These are phyloP conservation scores for Acmispon strigosus DNA, from an alignment of 306 rosid genomes.

Conservation along the genomic window DNA sequence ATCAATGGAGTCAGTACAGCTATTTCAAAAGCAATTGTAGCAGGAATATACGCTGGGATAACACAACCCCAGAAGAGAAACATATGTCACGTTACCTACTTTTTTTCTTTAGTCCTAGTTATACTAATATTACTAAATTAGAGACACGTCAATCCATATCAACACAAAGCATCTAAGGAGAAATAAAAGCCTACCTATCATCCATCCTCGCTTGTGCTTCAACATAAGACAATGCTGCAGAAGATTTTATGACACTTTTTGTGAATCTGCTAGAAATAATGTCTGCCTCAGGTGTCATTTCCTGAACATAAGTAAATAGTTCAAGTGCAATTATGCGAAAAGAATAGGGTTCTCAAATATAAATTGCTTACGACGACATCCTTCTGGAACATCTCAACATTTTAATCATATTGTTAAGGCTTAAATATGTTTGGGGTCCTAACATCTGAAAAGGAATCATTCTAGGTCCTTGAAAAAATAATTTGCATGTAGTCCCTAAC, in stretches of 20 bases:
- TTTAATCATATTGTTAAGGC: too few species aligned
- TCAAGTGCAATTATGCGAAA: background rate
- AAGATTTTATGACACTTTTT: constrained; percentile 83
- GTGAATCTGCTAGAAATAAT: constrained; percentile 69
- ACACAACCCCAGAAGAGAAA: constrained; percentile 1
- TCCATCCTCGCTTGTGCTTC: constrained; percentile 99
- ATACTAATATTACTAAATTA: background rate
- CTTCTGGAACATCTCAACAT: background rate
- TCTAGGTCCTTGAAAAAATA: too few species aligned
- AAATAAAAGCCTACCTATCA: constrained; percentile 65
- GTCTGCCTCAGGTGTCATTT: constrained; percentile 94
- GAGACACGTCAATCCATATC: background rate
- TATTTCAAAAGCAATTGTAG: constrained; percentile 6
- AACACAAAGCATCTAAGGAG: constrained; percentile 5
- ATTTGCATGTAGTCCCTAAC: too few species aligned
- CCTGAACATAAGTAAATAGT: constrained; percentile 49
- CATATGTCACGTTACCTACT: background rate
- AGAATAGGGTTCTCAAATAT: background rate
- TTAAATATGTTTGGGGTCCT: too few species aligned
- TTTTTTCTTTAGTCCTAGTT: background rate
- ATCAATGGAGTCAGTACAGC: background rate
- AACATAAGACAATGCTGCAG: constrained; percentile 86
- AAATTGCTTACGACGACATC: background rate
- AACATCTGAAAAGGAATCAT: too few species aligned
- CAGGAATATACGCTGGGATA: background rate